Percentiles rank a stretch among this genome's conserved stretches.
These are phyloP conservation scores for Delitschia confertaspora DNA, from an alignment of 495 filamentous ascomycete species.

Conservation along the genomic window DNA sequence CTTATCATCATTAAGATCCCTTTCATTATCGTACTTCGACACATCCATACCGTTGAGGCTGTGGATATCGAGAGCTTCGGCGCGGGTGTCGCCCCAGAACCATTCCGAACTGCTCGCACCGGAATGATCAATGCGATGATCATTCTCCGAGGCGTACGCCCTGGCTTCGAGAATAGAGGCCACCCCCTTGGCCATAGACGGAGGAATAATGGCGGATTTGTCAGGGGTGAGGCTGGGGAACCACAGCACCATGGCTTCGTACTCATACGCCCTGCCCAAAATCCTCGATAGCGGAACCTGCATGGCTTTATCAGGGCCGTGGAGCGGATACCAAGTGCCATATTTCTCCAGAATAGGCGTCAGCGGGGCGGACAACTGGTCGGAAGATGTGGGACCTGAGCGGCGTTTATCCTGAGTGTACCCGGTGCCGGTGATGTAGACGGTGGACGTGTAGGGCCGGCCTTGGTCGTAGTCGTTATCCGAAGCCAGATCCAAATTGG, in stretches of 20 bases:
- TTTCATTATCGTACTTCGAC: slow-evolving; percentile 36
- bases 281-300: slow-evolving; percentile 44
- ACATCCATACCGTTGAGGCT: slow-evolving; percentile 46
- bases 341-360: slow-evolving; percentile 34
- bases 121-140: slow-evolving; percentile 39
- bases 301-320: slow-evolving; percentile 33
- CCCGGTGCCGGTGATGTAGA: slow-evolving; percentile 42
- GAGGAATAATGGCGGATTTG: slow-evolving; percentile 7
- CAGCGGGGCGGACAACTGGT: slow-evolving; percentile 22
- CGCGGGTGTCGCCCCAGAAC: slow-evolving; percentile 51
- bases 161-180: slow-evolving; percentile 37
- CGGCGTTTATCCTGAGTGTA: slow-evolving; percentile 39
- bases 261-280: slow-evolving; percentile 47
- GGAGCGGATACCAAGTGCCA: slow-evolving; percentile 43
- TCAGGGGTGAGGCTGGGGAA: slow-evolving; percentile 21
- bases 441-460: slow-evolving; percentile 37
- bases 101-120: slow-evolving; percentile 40
- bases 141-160: slow-evolving; percentile 36
- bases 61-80: slow-evolving; percentile 46
- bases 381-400: slow-evolving; percentile 22
- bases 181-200: slow-evolving; percentile 20
- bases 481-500: slow-evolving; percentile 34
- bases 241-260: slow-evolving; percentile 41
- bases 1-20: slow-evolving; percentile 41
- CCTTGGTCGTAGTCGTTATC: slow-evolving; percentile 41